Conservation (phyloP, 148 eudicot genomes). For the Gaultheria prostrata region DNA sequence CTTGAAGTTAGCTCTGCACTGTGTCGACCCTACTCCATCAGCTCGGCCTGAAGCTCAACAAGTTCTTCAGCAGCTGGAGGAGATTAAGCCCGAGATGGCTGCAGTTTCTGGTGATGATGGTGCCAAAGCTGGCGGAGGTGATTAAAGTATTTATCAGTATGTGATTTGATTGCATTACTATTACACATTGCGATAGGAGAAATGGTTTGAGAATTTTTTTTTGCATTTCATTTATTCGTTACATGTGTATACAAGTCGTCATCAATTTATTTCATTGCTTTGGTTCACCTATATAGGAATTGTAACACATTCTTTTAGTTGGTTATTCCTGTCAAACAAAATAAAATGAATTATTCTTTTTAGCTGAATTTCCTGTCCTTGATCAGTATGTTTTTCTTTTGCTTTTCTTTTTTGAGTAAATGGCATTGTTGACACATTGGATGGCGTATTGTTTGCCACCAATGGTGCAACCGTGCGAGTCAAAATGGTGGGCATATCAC, state of each 20-base stretch:
- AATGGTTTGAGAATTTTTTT: background rate
- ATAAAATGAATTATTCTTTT: slow-evolving; percentile 9
- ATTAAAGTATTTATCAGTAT: background rate
- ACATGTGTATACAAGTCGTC: background rate
- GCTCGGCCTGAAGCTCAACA: slow-evolving; percentile 43
- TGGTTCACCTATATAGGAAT: background rate
- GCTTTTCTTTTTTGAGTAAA: too few species aligned
- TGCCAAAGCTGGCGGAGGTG: slow-evolving; percentile 14
- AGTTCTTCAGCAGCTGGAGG: slow-evolving; percentile 40
- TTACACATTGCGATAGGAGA: background rate
- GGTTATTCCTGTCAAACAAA: background rate
- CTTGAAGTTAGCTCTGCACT: slow-evolving; percentile 46
- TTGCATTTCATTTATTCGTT: background rate
- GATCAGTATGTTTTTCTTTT: too few species aligned
- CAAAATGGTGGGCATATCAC: too few species aligned
- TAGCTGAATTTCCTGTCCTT: background rate
- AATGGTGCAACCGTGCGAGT: too few species aligned
- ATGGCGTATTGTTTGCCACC: too few species aligned
- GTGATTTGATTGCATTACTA: background rate
- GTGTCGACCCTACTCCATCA: slow-evolving; percentile 46
- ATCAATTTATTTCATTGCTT: background rate
- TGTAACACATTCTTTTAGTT: slow-evolving; percentile 7
- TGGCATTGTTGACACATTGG: too few species aligned
- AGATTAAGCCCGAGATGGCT: slow-evolving; percentile 35
- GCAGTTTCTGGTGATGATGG: slow-evolving; percentile 28